Conservation (phyloP, 345 rosid genomes). For the Barbarea vulgaris region DNA sequence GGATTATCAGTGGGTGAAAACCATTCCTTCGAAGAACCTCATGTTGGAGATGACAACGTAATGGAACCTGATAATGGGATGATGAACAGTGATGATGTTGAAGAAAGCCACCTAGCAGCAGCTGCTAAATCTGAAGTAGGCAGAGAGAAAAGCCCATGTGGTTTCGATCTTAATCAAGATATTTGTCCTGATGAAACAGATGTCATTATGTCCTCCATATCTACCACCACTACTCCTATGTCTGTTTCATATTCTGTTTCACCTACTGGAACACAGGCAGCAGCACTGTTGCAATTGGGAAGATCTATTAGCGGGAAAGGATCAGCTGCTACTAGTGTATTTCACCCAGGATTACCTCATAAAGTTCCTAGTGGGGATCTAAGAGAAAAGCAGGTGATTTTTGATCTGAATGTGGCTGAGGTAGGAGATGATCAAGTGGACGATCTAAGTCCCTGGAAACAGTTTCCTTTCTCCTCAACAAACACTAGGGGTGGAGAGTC, state of each 20-base stretch:
- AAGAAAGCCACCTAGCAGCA: conserved; percentile 59
- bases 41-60: conserved; percentile 40
- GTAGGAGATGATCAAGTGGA: conserved; percentile 68
- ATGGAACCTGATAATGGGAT: conserved; percentile 45
- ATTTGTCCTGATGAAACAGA: conserved; percentile 77
- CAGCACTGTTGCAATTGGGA: conserved; percentile 64
- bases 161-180: conserved; percentile 87
- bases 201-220: conserved; percentile 43
- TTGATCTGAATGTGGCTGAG: conserved; percentile 88
- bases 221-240: conserved; percentile 47
- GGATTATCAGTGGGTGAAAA: conserved; percentile 50
- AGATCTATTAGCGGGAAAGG: conserved; percentile 79
- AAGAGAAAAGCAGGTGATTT: conserved; percentile 50
- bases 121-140: conserved; percentile 54
- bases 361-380: conserved; percentile 52
- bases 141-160: conserved; percentile 60
- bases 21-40: conserved; percentile 46
- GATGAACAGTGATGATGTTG: conserved; percentile 48
- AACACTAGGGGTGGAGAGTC: conserved; percentile 62
- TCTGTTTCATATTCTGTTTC: conserved; percentile 54
- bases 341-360: conserved; percentile 68
- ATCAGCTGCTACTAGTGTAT: conserved; percentile 73
- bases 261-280: conserved; percentile 62
- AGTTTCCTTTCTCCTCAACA: conserved; percentile 55
- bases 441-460: conserved; percentile 50